Base-by-base conservation (phyloP, 2,329 filamentous ascomycete species). In the Penicillium griseofulvum region DNA sequence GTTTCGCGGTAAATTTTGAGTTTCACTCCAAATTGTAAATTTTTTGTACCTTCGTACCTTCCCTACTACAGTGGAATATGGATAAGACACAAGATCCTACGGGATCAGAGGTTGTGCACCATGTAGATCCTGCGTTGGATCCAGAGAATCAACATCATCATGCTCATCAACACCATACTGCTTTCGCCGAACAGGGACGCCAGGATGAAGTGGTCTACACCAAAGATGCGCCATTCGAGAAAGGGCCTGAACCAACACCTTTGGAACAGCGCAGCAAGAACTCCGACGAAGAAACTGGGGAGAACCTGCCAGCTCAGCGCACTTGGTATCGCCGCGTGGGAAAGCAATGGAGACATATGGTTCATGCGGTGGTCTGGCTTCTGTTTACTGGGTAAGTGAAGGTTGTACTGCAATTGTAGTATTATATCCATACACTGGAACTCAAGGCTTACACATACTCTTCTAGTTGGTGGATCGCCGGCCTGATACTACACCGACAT, bases 381-480 rank as follows among this genome's bases (percentile, higher is more conserved):
- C 57, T 82, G 51, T 82, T 83, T 65, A 83, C 81, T 49, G 80
- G 80, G 80, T 83, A 72, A 71, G 76, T 74, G 49, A 46, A 52
- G 4, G 37, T n/a, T 22, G 14, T 7, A 14, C 22, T 14, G 11
- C 11, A 31, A 14, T 31, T 14, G 24, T 22, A 9, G 16, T 50
- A 9, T 29, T 33, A 9, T 56, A 50, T 31, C 45, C 46, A 48
- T 44, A 48, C 50, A 44, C 45, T 43, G 37, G 31, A 39, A 39
- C 26, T 48, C 43, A 52, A 58, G 56, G 58, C 61, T 64, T 12
- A 61, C 57, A 17, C 54, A 4, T 45, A 22, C 38, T 31, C n/a
- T 39, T 49, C 33, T 62, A 81, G 81, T 66, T 91, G 89, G 89
- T 92, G 88, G 88, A 87, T 92, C 61, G 86, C 87, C 7, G 84